Base-by-base conservation (phyloP, 495 filamentous ascomycete species). In the Penicillium simplicissimum region DNA sequence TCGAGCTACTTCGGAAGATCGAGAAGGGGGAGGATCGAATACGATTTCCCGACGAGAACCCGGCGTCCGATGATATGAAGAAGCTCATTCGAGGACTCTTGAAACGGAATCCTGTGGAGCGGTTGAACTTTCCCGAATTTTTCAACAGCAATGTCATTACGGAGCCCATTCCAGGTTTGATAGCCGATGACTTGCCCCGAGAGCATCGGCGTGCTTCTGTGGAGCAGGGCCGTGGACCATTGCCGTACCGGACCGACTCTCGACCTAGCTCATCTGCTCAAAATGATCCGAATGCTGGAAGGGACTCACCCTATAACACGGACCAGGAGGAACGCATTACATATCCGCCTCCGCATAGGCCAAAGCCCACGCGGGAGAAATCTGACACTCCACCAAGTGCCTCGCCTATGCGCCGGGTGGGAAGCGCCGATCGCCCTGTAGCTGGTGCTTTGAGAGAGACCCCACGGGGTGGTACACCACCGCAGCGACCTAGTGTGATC, bases 1-100 rank as follows among this genome's bases (percentile, higher is more conserved):
- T 98, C 21, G 95, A 98, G 62, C 80, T 98, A 6, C 83, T 98
- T 5, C 87, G 91, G 54, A 94, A 86, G 75, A 98, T 98, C 59
- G 93, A 98, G 69, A 88, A 87, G 53, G 84, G 85, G 11, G 88
- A 93, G 40, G 95, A 97, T 66, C 79, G 82, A 56, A 95, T 98
- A 71, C 84, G 78, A 58, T 98, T 98, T 60, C 85, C 90, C 0
- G 85, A 87, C 57, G 90, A 92, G 17, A 83, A 83, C 35, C 76
- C 83, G 40, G 80, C 88, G n/a, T 94, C 87, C 58, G 76, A 87
- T 45, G 87, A 87, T 10, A 85, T 98, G 72, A 96, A 96, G 72
- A 79, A 79, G n/a, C 71, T 97, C 31, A 91, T 98, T 55, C 85
- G 90, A 13, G 80, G 76, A 14, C 84, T 98, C 23, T 73, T 98